Percentiles rank a stretch among this genome's conserved stretches.
phyloP scores from a whole-genome alignment of 1,284 basidiomycete species.

The Austroboletus novae-zelandiae region DNA sequence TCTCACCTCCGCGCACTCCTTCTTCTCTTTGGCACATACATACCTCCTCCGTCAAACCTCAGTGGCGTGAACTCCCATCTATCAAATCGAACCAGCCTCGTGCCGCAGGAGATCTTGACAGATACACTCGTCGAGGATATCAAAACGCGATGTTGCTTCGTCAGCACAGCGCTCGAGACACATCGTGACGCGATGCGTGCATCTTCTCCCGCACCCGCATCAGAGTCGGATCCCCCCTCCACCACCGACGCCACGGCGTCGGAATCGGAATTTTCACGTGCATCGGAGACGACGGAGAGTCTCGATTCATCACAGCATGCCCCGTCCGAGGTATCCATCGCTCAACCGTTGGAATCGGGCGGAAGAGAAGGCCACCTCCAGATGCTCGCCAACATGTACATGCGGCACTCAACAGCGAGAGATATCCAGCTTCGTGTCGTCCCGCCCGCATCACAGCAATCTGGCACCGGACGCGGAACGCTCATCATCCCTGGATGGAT shows the following conservation, averaged over 20 bases:
- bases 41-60: slow-evolving; percentile 72
- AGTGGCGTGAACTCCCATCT: slow-evolving; percentile 60
- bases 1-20: slow-evolving; percentile 77
- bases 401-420: slow-evolving; percentile 69
- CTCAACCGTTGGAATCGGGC: slow-evolving; percentile 22
- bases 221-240: slow-evolving; percentile 55
- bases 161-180: slow-evolving; percentile 53
- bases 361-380: slow-evolving; percentile 53
- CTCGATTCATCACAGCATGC: slow-evolving; percentile 46
- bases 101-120: slow-evolving; percentile 74
- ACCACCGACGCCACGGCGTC: slow-evolving; percentile 54
- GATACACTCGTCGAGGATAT: slow-evolving; percentile 79
- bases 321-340: slow-evolving; percentile 53
- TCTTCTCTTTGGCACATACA: slow-evolving; percentile 76
- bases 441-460: slow-evolving; percentile 61
- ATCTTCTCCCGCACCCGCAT: slow-evolving; percentile 40
- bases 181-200: slow-evolving; percentile 37
- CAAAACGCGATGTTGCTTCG: slow-evolving; percentile 80
- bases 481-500: slow-evolving; percentile 94
- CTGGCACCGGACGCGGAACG: slow-evolving; percentile 71
- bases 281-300: slow-evolving; percentile 50
- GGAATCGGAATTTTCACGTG: slow-evolving; percentile 63
- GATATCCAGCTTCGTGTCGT: slow-evolving; percentile 64
- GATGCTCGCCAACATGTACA: slow-evolving; percentile 65
- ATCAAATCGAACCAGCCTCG: slow-evolving; percentile 59